Evolutionary conservation across 345 rosid species (phyloP), one percentile per base, ranked within the genome.

Genomic region (Salix purpurea): DNA sequence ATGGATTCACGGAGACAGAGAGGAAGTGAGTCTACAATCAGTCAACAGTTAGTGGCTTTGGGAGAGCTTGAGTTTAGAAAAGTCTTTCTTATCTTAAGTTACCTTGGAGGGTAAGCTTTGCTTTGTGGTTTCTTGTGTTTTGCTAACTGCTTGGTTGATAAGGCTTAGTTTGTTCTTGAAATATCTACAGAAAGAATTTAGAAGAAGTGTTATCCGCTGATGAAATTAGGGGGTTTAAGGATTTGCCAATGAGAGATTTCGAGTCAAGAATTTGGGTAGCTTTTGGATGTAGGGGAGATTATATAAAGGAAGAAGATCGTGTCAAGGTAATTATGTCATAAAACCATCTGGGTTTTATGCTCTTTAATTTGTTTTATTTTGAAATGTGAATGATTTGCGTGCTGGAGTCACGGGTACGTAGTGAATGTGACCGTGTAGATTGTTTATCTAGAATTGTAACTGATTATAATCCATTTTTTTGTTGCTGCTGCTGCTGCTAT

Each of bases 51-150:
- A 14, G 60, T 74, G 67, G 94, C 92, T 5, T 78, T 90, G 67
- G 82, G 88, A 16, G 91, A 88, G 40, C 90, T 91, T 1, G 94
- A 91, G 67, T 91, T 91, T 50, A 77, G 88, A 15, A 91, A 88
- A 65, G 88, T 83, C 1, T 94, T 94, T 72, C 83, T 94, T 3
- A 72, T 94, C 5, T 74, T 91, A 34, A 90, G 74, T 82, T 94
- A 91, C 76, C 79, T 89, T 39, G 94, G 89, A 16, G 83, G 76
- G 98, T 94, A 80, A 84, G 87, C 82, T 79, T 37, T 15, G 8
- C 82, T 79, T 37, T 15, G 5, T 10, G 37, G 6, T 72, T 19
- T 6, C 23, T 54, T 30, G 2, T 10, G 18, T 21, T 21, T 42
- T 37, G 19, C n/a, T n/a, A 32, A 26, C 67, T 30, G 21, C 8